A percentile compares a stretch with the other conserved stretches of the same genome.
phyloP scores from a whole-genome alignment of 495 filamentous ascomycete species.

The Parathielavia hyrcaniae region DNA sequence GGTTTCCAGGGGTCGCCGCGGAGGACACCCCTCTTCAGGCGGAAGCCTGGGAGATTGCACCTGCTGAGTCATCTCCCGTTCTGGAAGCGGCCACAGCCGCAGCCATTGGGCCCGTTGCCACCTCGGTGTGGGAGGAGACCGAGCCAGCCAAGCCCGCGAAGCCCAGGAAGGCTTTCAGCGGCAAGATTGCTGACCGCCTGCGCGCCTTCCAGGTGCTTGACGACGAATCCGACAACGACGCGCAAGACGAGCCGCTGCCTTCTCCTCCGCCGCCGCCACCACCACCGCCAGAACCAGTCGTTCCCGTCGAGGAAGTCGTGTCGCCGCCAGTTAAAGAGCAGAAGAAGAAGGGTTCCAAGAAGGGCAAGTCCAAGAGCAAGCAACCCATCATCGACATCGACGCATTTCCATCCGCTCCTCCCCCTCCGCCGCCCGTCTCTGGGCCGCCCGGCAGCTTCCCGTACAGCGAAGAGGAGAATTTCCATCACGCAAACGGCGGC shows the following conservation, averaged over 20 bases:
- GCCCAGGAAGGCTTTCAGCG: slow-evolving; percentile 39
- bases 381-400: slow-evolving; percentile 17
- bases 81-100: slow-evolving; percentile 31
- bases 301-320: slow-evolving; percentile 10
- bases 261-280: slow-evolving; percentile 22
- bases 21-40: slow-evolving; percentile 12
- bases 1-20: slow-evolving; percentile 14
- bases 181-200: slow-evolving; percentile 49
- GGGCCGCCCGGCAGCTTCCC: slow-evolving; percentile 47
- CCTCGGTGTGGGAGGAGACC: slow-evolving; percentile 33
- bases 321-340: slow-evolving; percentile 21
- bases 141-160: slow-evolving; percentile 35
- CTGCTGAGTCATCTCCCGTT: slow-evolving; percentile 41
- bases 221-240: slow-evolving; percentile 33
- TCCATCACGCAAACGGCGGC: slow-evolving; percentile 9
- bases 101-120: slow-evolving; percentile 21
- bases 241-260: slow-evolving; percentile 11
- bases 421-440: slow-evolving; percentile 40
- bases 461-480: slow-evolving; percentile 31
- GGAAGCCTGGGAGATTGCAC: slow-evolving; percentile 29
- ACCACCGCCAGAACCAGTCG: slow-evolving; percentile 11
- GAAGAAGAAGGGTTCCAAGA: slow-evolving; percentile 26
- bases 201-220: slow-evolving; percentile 47
- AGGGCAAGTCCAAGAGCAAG: slow-evolving; percentile 19
- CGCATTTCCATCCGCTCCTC: slow-evolving; percentile 15